These are phyloP conservation scores for Suillus spraguei DNA, from an alignment of 768 basidiomycete genomes.

Conservation along the genomic window DNA sequence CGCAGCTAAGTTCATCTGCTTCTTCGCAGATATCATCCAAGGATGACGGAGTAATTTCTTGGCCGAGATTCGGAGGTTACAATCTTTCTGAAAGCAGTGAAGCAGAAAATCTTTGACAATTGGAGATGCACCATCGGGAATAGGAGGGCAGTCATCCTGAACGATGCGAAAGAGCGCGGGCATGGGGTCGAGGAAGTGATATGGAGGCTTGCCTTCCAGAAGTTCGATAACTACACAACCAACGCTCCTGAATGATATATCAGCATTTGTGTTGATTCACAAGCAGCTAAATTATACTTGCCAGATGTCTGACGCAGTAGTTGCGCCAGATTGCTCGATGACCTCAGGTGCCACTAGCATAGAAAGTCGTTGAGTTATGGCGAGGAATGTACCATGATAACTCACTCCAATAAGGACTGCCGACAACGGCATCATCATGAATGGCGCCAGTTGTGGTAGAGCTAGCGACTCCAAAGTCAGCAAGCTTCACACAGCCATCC, in stretches of 20 bases:
- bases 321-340: slow-evolving; percentile 96
- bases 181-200: slow-evolving; percentile 96
- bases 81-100: slow-evolving; percentile 98
- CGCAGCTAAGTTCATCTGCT: slow-evolving; percentile 55
- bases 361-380: slow-evolving; percentile 13
- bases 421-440: slow-evolving; percentile 90
- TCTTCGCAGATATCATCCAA: slow-evolving; percentile 91
- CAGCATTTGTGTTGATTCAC: slow-evolving; percentile 5
- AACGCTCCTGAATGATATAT: slow-evolving; percentile 57
- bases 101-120: slow-evolving; percentile 96
- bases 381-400: slow-evolving; percentile 20
- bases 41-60: slow-evolving; percentile 91
- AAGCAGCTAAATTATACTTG: slow-evolving; percentile 28
- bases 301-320: slow-evolving; percentile 98
- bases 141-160: slow-evolving; percentile 95
- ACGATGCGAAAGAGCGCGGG: slow-evolving; percentile 98
- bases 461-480: slow-evolving; percentile 96
- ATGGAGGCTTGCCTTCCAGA: slow-evolving; percentile 86
- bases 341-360: slow-evolving; percentile 94
- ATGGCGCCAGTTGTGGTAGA: slow-evolving; percentile 73
- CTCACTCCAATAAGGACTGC: slow-evolving; percentile 98
- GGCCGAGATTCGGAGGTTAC: slow-evolving; percentile 91
- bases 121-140: slow-evolving; percentile 93
- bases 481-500: slow-evolving; percentile 97
- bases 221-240: slow-evolving; percentile 99